These are phyloP conservation scores for Penstemon newberryi DNA, from an alignment of 257 asterid species.

Conservation along the genomic window DNA sequence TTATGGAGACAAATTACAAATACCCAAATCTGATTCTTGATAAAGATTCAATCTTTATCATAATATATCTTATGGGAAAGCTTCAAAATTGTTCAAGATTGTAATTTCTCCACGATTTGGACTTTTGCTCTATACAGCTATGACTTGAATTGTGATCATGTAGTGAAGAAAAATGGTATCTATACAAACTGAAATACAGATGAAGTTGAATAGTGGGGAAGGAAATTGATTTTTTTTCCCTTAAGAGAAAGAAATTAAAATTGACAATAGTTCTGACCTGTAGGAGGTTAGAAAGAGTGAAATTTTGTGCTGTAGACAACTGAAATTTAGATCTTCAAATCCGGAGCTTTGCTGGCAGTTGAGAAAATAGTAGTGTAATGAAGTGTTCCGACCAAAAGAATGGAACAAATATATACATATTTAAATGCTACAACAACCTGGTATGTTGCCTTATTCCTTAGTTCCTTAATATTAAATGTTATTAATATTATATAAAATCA, in stretches of 20 bases:
- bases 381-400: too few relatives aligned
- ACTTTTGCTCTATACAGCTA: neutral
- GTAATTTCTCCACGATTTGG: neutral
- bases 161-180: neutral
- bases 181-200: neutral
- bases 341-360: conserved; percentile 33
- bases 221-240: neutral
- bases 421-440: too few relatives aligned
- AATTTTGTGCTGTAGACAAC: neutral
- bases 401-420: too few relatives aligned
- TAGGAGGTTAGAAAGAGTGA: neutral
- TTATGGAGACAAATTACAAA: neutral
- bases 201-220: neutral
- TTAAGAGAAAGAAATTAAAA: too few relatives aligned
- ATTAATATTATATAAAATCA: too few relatives aligned
- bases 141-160: neutral
- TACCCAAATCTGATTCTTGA: neutral
- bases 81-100: neutral
- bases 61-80: neutral
- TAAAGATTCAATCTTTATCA: neutral
- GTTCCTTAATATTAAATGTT: too few relatives aligned
- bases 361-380: neutral
- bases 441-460: too few relatives aligned
- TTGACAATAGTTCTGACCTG: conserved; percentile 22
- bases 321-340: conserved; percentile 15